phyloP scores from a whole-genome alignment of 306 rosid species.

The Lablab purpureus region DNA sequence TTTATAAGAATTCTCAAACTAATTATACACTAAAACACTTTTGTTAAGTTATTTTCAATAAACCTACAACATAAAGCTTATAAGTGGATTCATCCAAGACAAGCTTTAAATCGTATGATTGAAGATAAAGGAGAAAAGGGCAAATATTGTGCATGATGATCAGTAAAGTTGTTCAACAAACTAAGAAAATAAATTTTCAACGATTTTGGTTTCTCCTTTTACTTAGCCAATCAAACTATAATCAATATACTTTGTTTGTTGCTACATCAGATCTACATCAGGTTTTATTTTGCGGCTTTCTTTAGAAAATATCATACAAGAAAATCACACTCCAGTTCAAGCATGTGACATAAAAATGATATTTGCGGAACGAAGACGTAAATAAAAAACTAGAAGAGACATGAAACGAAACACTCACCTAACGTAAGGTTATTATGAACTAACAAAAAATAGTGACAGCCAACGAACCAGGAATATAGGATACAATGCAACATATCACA shows the following conservation, averaged over 20 bases:
- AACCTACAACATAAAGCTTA: neutral
- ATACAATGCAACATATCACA: slow-evolving; percentile 15
- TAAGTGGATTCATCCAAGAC: neutral
- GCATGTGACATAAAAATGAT: neutral
- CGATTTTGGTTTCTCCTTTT: neutral
- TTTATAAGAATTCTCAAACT: neutral
- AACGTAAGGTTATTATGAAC: neutral
- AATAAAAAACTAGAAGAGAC: neutral
- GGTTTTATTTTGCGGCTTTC: neutral
- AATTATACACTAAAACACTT: neutral
- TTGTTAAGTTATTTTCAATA: neutral
- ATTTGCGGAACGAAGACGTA: neutral
- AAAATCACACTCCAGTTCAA: neutral
- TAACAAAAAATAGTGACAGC: neutral
- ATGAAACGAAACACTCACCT: neutral
- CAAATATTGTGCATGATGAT: neutral
- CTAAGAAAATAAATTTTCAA: neutral
- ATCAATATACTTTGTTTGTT: neutral
- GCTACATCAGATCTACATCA: neutral
- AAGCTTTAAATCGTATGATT: neutral
- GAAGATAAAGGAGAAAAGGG: neutral
- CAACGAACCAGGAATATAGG: slow-evolving; percentile 15
- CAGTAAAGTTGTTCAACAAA: neutral
- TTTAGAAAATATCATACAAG: neutral
- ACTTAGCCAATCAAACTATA: neutral